Evolutionary conservation across 192 early-diverging fungal genomes (phyloP), one percentile per base, ranked within the genome.

Genomic region (Rhizophagus sp.): DNA sequence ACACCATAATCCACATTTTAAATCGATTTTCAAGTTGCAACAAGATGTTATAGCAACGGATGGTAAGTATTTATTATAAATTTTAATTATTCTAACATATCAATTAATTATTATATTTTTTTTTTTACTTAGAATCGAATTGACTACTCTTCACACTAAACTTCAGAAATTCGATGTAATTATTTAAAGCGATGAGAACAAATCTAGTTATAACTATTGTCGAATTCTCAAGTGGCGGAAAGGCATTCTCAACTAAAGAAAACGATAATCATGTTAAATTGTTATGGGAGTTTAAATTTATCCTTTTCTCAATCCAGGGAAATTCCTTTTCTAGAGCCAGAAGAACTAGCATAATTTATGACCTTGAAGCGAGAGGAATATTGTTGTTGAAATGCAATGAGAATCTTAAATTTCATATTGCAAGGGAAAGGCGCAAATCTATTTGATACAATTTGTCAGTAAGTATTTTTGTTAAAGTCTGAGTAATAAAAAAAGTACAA

Each of bases 1-100:
- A 79, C 24, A 79, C 77, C 33, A 12, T 70, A 57, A 70, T 79
- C 12, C 70, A 79, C 68, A 79, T 79, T 36, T 69, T 79, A 62
- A 79, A 67, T 69, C 47, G 77, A 2, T 62, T 61, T 79, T 79
- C 36, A 47, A 50, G 22, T 19, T 78, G 8, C 76, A 78, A n/a
- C 34, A 62, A 30, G 67, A 79, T 39, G 49, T 70, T 61, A 41
- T 79, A 57, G 77, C 22, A 62, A 12, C 57, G 77, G 50, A 13
- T 79, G 50, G 50, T 69, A 79, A 79, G 30, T 66, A 25, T 76
- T 11, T 30, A 76, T 76, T 76, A 66, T 65, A 65, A 65, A 47
- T 65, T 76, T 72, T 50, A 52, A 72, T 8, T 50, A 34, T 11
- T 9, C 1, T 75, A 75, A 7, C 50, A 1, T 75, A 39, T 39